Percentiles rank a stretch among this genome's conserved stretches.
Evolutionary conservation across 805 yeast species (phyloP).

Genomic region (Candida dajiaensis): DNA sequence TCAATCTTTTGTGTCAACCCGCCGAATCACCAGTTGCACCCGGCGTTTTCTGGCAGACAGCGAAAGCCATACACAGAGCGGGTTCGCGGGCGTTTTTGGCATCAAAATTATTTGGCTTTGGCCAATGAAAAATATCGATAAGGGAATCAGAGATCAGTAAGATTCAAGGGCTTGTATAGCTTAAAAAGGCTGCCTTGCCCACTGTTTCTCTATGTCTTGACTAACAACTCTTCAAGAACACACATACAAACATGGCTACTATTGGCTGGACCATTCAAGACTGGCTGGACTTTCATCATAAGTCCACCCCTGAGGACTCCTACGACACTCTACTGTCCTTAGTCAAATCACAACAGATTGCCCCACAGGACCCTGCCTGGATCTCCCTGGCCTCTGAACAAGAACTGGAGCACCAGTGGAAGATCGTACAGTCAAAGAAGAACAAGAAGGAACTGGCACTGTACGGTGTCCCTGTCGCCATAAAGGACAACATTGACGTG

Average conservation of each 20-base stretch:
- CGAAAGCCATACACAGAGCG: not conserved
- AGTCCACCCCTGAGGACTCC: constrained; percentile 57
- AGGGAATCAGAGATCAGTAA: not conserved
- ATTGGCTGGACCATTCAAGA: constrained; percentile 77
- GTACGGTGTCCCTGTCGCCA: constrained; percentile 93
- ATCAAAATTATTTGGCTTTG: not conserved
- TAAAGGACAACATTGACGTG: constrained; percentile 92
- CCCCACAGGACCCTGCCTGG: constrained; percentile 82
- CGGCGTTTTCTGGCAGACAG: not conserved
- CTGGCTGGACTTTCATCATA: constrained; percentile 68
- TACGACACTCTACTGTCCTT: constrained; percentile 40
- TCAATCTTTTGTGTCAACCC: not conserved
- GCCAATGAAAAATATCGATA: not conserved
- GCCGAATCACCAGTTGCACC: not conserved
- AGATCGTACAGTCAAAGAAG: constrained; percentile 56
- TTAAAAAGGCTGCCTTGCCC: not conserved
- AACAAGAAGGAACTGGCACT: constrained; percentile 54
- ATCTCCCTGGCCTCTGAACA: constrained; percentile 65
- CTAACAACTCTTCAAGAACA: not conserved
- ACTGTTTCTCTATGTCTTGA: not conserved
- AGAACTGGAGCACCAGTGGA: constrained; percentile 73
- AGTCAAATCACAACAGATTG: constrained; percentile 38
- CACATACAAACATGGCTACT: constrained; percentile 13
- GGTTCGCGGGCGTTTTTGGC: not conserved
- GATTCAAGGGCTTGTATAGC: not conserved